Conservation (phyloP, 2,329 filamentous ascomycete genomes). For the Stachybotrys chlorohalonatus region DNA sequence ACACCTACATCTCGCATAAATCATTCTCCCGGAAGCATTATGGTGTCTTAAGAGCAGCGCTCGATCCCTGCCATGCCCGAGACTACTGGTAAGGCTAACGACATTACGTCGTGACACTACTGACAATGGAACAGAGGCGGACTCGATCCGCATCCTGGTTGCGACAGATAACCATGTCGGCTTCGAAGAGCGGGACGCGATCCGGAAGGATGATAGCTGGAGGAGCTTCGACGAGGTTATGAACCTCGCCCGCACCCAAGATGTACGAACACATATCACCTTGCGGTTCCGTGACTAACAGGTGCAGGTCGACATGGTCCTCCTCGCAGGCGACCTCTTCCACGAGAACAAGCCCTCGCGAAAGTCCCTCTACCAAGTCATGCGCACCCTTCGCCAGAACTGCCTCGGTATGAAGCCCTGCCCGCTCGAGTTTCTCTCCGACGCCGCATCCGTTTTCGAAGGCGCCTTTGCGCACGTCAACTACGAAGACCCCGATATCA, state of each 20-base stretch:
- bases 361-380: slow-evolving; percentile 94
- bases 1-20: no score
- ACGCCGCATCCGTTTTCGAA: slow-evolving; percentile 84
- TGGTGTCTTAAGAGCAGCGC: no score
- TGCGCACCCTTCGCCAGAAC: slow-evolving; percentile 87
- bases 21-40: no score
- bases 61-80: slow-evolving; percentile 15
- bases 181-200: slow-evolving; percentile 84
- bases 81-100: slow-evolving; percentile 14
- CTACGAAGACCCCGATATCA: slow-evolving; percentile 96
- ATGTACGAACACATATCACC: slow-evolving; percentile 39
- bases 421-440: slow-evolving; percentile 87
- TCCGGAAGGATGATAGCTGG: slow-evolving; percentile 97
- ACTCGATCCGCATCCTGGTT: slow-evolving; percentile 90
- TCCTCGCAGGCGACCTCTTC: slow-evolving; percentile 90
- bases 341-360: slow-evolving; percentile 97
- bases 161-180: slow-evolving; percentile 98
- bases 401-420: slow-evolving; percentile 94
- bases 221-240: slow-evolving; percentile 92
- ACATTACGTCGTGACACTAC: background rate
- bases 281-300: background rate
- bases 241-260: slow-evolving; percentile 72
- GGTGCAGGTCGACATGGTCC: slow-evolving; percentile 78
- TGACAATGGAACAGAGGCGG: slow-evolving; percentile 38
- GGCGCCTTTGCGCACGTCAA: slow-evolving; percentile 90